phyloP scores from a whole-genome alignment of 176 grass and related monocot genomes.

The Carex myosuroides region DNA sequence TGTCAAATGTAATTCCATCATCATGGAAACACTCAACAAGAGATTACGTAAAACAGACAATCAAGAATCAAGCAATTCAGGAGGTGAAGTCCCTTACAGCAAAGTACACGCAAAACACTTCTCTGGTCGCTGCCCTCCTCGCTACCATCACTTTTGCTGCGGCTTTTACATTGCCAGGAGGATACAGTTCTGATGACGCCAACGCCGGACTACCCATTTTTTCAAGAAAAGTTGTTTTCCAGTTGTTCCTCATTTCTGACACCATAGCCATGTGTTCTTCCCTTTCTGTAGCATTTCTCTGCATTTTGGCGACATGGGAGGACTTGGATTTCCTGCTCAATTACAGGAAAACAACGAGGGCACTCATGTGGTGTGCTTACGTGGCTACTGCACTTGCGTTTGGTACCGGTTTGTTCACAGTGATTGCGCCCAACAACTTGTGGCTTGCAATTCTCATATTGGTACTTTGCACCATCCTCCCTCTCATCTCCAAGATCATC shows the following conservation, averaged over 20 bases:
- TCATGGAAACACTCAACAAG: no score
- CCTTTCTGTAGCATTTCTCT: no score
- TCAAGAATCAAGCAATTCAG: background rate
- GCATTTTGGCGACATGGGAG: background rate
- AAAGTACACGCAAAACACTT: background rate
- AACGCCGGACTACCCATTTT: background rate
- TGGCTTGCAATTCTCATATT: slow-evolving; percentile 18
- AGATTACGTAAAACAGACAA: background rate
- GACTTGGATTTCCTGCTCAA: slow-evolving; percentile 8
- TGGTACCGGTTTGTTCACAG: background rate
- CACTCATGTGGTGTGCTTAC: slow-evolving; percentile 14
- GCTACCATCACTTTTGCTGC: slow-evolving; percentile 14
- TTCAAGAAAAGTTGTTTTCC: background rate
- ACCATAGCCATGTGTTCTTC: no score
- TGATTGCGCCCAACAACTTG: background rate
- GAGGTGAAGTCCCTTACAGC: background rate
- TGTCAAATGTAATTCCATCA: background rate
- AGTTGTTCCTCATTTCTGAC: background rate
- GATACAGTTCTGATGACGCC: background rate
- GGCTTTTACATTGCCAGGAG: background rate
- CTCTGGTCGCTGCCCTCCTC: background rate
- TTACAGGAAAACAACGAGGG: slow-evolving; percentile 12
- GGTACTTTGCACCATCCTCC: background rate
- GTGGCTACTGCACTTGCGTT: background rate
- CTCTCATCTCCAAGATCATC: background rate